A percentile compares a stretch with the other conserved stretches of the same genome.
phyloP scores from a whole-genome alignment of 2,329 filamentous ascomycete genomes.

The Colletotrichum navitas region DNA sequence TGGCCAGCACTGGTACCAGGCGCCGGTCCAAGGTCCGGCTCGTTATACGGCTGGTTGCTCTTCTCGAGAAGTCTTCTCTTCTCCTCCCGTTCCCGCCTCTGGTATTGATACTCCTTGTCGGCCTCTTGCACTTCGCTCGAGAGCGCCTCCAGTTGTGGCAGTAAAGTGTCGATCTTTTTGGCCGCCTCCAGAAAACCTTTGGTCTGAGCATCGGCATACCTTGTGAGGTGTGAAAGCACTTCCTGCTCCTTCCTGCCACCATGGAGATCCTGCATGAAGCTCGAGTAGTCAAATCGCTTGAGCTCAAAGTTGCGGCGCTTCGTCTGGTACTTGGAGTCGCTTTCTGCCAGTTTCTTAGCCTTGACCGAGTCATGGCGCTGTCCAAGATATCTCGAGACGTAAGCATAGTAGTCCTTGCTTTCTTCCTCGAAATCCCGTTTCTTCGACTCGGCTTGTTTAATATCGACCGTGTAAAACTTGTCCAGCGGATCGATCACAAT shows the following conservation, averaged over 20 bases:
- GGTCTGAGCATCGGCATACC: constrained; percentile 92
- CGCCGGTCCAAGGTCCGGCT: constrained; percentile 71
- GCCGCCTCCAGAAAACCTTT: constrained; percentile 84
- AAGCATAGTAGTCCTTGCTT: constrained; percentile 98
- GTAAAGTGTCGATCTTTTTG: constrained; percentile 86
- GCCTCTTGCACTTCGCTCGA: constrained; percentile 90
- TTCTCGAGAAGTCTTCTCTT: constrained; percentile 92
- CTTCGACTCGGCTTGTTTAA: constrained; percentile 97
- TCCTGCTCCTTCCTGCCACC: constrained; percentile 99
- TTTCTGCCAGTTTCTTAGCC: constrained; percentile 95
- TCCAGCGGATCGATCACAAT: constrained; percentile 95
- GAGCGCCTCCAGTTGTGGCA: constrained; percentile 91
- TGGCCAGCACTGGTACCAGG: constrained; percentile 51
- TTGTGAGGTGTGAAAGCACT: constrained; percentile 92
- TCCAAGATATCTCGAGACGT: constrained; percentile 94
- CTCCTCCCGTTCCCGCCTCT: constrained; percentile 94
- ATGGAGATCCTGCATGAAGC: constrained; percentile 99
- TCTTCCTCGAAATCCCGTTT: constrained; percentile 99
- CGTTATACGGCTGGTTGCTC: constrained; percentile 79
- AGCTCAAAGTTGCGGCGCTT: constrained; percentile 96
- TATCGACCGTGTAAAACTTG: constrained; percentile 93
- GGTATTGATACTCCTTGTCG: constrained; percentile 96
- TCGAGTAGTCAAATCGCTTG: constrained; percentile 98
- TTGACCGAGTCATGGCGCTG: constrained; percentile 96
- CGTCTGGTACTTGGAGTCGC: constrained; percentile 94